Evolutionary conservation across 371 early-diverging fungal species (phyloP).

Genomic region (Zychaea mexicana): DNA sequence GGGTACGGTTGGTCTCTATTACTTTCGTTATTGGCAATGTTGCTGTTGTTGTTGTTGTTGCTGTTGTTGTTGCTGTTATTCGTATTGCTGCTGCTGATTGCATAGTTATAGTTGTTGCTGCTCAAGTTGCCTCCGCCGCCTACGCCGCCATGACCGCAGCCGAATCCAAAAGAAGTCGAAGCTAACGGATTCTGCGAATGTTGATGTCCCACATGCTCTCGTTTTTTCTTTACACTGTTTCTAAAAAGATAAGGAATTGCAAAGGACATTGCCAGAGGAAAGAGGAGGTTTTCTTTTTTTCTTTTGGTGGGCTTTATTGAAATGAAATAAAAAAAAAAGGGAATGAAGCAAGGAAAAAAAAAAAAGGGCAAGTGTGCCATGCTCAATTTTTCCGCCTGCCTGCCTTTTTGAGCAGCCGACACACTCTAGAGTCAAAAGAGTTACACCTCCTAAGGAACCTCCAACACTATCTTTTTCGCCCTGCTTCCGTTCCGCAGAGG

Average conservation of each 20-base stretch:
- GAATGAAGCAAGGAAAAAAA: too few relatives aligned
- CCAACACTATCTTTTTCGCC: too few relatives aligned
- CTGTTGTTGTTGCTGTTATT: background rate
- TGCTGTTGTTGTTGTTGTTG: background rate
- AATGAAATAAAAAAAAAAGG: background rate
- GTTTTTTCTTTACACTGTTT: slow-evolving; percentile 34
- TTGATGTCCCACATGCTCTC: slow-evolving; percentile 13
- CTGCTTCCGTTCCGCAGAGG: too few relatives aligned
- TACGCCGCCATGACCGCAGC: slow-evolving; percentile 2
- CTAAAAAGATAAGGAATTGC: slow-evolving; percentile 37
- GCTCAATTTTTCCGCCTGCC: too few relatives aligned
- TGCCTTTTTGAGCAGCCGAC: too few relatives aligned
- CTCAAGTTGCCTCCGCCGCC: too few relatives aligned
- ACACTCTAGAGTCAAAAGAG: too few relatives aligned
- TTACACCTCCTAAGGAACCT: too few relatives aligned
- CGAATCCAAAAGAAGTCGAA: background rate
- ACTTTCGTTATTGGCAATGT: background rate
- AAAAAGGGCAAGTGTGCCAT: too few relatives aligned
- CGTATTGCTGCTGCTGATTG: too few relatives aligned
- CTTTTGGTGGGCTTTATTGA: background rate
- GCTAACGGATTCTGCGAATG: background rate
- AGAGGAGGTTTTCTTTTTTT: background rate
- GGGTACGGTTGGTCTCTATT: slow-evolving; percentile 26
- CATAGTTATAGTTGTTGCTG: too few relatives aligned
- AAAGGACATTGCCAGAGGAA: slow-evolving; percentile 22